Evolutionary conservation across 768 basidiomycete genomes (phyloP).

Genomic region (Steccherinum ochraceum): DNA sequence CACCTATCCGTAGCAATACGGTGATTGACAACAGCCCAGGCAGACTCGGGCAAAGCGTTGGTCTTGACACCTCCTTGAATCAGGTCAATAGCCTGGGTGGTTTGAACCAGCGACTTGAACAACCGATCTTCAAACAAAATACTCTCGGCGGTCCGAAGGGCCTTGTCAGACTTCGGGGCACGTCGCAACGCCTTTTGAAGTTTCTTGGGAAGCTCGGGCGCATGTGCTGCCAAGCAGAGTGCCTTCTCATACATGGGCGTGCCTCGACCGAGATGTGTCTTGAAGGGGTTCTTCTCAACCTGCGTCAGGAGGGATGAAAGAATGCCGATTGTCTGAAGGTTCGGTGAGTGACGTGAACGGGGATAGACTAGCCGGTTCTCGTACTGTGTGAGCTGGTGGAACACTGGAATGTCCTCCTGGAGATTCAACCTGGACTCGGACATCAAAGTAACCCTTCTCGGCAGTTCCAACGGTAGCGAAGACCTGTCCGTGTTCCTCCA

Average conservation of each 20-base stretch:
- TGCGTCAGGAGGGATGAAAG: slow-evolving; percentile 40
- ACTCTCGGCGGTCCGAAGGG: slow-evolving; percentile 29
- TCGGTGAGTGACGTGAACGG: background rate
- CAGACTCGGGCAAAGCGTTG: slow-evolving; percentile 38
- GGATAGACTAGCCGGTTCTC: slow-evolving; percentile 5
- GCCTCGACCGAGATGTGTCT: slow-evolving; percentile 23
- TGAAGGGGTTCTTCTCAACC: slow-evolving; percentile 39
- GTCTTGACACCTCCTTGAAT: slow-evolving; percentile 34
- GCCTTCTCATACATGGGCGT: slow-evolving; percentile 28
- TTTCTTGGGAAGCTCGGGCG: slow-evolving; percentile 27
- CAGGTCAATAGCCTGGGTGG: slow-evolving; percentile 41
- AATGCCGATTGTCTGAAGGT: slow-evolving; percentile 41
- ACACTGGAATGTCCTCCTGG: slow-evolving; percentile 51
- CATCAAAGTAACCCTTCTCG: slow-evolving; percentile 40
- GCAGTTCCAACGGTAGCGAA: slow-evolving; percentile 24
- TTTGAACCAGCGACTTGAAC: slow-evolving; percentile 25
- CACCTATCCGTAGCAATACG: slow-evolving; percentile 23
- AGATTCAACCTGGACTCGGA: slow-evolving; percentile 35
- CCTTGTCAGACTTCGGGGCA: slow-evolving; percentile 22
- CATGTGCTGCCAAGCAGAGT: slow-evolving; percentile 38
- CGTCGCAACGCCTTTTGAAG: slow-evolving; percentile 24
- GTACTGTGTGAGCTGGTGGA: slow-evolving; percentile 47
- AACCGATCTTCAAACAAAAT: slow-evolving; percentile 18
- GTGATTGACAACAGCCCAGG: slow-evolving; percentile 20
- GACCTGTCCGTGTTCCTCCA: slow-evolving; percentile 21